Evolutionary conservation across 192 early-diverging fungal species (phyloP), one percentile per base, ranked within the genome.

Genomic region (Backusella psychrophila): DNA sequence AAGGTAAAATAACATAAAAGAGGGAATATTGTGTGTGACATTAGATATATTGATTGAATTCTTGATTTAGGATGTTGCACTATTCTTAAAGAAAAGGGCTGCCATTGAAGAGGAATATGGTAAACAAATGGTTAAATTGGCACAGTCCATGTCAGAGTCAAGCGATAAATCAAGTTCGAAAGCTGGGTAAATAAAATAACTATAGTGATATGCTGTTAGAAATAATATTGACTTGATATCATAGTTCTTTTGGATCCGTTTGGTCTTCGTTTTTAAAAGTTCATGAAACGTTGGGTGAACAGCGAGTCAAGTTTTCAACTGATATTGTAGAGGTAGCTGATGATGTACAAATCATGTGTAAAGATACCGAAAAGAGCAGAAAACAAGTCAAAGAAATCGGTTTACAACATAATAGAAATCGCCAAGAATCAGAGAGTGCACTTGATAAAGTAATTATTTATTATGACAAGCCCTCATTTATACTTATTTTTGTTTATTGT

Each of bases 101-200:
- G 77, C 85, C 5, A 92, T 98, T 41, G 97, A 99, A 77, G 96
- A 95, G 68, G 94, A 97, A 44, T 98, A 99, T 81, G 93, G 91
- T 26, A 86, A 90, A 49, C 84, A 87, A 49, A 87, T 99, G 85
- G 83, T 90, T 39, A 96, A 96, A 75, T 83, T 97, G 0, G 87
- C 91, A 8, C 91, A 91, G 33, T 79, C 77, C 59, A 86, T 88
- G 71, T 83, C 85, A 34, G 91, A 90, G 77, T 73, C 84, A 19
- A 88, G 86, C 81, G 86, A 90, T 44, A 83, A 81, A 76, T 78
- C 83, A 34, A 80, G 86, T 42, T 81, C 81, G 46, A 93, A 87
- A 73, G 85, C 75, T 75, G 89, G 80, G 85, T 89, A 75, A 75
- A 29, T 59, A 35, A 1, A 34, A 59, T 0, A 53, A 19, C 11